Conservation (phyloP, 2,329 filamentous ascomycete species). For the Pseudogymnoascus sp. region DNA sequence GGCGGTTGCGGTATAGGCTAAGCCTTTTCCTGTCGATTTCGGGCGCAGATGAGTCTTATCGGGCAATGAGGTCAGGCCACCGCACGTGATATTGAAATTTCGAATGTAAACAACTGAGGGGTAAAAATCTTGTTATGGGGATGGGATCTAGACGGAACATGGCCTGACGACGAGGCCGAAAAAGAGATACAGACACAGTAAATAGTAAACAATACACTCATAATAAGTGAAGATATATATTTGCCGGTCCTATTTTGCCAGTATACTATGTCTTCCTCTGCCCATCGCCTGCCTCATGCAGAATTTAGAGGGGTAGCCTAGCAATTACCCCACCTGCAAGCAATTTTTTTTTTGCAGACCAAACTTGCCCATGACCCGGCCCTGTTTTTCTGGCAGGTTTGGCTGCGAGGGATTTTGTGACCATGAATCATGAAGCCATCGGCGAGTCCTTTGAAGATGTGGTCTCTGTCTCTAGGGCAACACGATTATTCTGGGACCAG, state of each 20-base stretch:
- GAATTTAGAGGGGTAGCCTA: neutral
- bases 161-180: neutral
- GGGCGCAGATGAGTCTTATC: slow-evolving; percentile 8
- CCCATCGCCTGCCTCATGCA: neutral
- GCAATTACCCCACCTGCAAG: slow-evolving; percentile 1
- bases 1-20: neutral
- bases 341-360: slow-evolving; percentile 6
- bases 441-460: neutral
- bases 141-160: neutral
- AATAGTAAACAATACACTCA: neutral
- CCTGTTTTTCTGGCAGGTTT: slow-evolving; percentile 1
- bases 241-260: neutral
- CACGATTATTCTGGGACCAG: neutral
- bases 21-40: slow-evolving; percentile 6
- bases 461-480: slow-evolving; percentile 5
- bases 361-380: neutral
- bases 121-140: neutral
- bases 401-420: neutral
- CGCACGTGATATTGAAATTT: neutral
- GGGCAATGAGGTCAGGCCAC: slow-evolving; percentile 4
- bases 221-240: neutral
- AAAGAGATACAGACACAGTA: neutral
- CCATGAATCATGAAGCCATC: slow-evolving; percentile 4
- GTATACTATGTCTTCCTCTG: neutral
- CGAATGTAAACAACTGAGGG: neutral